These are phyloP conservation scores for Stachybotrys chlorohalonatus DNA, from an alignment of 2,329 filamentous ascomycete genomes.

Conservation along the genomic window DNA sequence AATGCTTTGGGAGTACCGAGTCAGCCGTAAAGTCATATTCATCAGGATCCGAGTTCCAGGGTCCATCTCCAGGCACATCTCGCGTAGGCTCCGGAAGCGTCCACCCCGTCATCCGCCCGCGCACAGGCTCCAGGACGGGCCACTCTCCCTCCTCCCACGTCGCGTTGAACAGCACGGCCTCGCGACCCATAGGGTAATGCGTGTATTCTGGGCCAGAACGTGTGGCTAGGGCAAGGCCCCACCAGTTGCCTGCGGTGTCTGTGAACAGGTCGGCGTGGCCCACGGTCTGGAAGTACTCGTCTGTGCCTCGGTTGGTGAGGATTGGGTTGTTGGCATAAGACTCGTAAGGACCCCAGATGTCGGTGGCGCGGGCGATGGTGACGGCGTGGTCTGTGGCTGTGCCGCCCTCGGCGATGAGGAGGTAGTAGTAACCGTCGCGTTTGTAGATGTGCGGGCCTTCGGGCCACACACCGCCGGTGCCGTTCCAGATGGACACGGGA, in stretches of 20 bases:
- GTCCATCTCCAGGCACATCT: conserved; percentile 22
- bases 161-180: conserved; percentile 34
- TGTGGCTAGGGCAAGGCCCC: conserved; percentile 30
- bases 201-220: conserved; percentile 12
- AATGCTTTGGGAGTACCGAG: conserved; percentile 30
- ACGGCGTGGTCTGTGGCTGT: conserved; percentile 27
- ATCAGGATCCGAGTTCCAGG: conserved; percentile 27
- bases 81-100: conserved; percentile 23
- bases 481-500: conserved; percentile 35
- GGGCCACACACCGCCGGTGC: conserved; percentile 30
- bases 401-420: conserved; percentile 36
- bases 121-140: conserved; percentile 28
- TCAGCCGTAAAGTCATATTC: conserved; percentile 11
- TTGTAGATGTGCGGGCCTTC: conserved; percentile 46
- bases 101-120: conserved; percentile 20
- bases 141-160: conserved; percentile 40
- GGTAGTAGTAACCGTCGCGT: conserved; percentile 30
- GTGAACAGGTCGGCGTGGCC: conserved; percentile 24
- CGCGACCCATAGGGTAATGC: conserved; percentile 33
- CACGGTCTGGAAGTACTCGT: conserved; percentile 19
- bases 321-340: conserved; percentile 26
- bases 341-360: conserved; percentile 27
- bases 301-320: conserved; percentile 20
- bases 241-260: conserved; percentile 31
- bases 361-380: conserved; percentile 22